Conservation (phyloP, 2,329 filamentous ascomycete genomes). For the Rosellinia necatrix region DNA sequence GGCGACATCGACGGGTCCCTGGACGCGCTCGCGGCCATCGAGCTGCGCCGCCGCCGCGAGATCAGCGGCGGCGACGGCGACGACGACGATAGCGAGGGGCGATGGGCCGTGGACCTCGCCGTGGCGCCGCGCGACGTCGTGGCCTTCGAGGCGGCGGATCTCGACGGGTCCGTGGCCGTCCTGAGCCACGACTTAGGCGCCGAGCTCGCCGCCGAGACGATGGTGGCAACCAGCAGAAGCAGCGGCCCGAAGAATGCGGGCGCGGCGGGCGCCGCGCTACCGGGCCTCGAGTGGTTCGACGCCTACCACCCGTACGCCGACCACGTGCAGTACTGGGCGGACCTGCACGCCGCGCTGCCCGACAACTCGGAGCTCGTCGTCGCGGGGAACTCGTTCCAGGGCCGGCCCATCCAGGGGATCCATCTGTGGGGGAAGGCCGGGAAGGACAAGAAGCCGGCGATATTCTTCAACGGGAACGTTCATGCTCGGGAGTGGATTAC, state of each 20-base stretch:
- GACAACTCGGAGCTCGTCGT: slow-evolving; percentile 53
- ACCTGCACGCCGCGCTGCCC: slow-evolving; percentile 51
- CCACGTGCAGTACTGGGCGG: slow-evolving; percentile 53
- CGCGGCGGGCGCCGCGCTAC: slow-evolving; percentile 19
- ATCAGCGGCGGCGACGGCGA: background rate
- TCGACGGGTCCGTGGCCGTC: background rate
- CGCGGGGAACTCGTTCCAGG: slow-evolving; percentile 51
- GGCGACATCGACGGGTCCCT: slow-evolving; percentile 28
- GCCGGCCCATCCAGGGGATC: slow-evolving; percentile 62
- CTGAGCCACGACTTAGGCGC: slow-evolving; percentile 38
- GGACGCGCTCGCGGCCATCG: slow-evolving; percentile 30
- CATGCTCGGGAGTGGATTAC: slow-evolving; percentile 62
- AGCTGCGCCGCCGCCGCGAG: slow-evolving; percentile 32
- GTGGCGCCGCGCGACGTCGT: slow-evolving; percentile 38
- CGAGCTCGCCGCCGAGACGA: slow-evolving; percentile 37
- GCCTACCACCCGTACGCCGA: slow-evolving; percentile 58
- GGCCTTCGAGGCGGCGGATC: slow-evolving; percentile 31
- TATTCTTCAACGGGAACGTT: slow-evolving; percentile 57
- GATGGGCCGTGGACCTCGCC: slow-evolving; percentile 39
- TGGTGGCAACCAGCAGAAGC: background rate
- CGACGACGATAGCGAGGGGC: no score
- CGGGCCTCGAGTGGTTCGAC: slow-evolving; percentile 54
- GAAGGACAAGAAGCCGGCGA: slow-evolving; percentile 52
- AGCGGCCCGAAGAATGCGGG: background rate
- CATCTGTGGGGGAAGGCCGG: slow-evolving; percentile 56